Base-by-base conservation (phyloP, 2,329 filamentous ascomycete species). In the Bipolaris victoriae region DNA sequence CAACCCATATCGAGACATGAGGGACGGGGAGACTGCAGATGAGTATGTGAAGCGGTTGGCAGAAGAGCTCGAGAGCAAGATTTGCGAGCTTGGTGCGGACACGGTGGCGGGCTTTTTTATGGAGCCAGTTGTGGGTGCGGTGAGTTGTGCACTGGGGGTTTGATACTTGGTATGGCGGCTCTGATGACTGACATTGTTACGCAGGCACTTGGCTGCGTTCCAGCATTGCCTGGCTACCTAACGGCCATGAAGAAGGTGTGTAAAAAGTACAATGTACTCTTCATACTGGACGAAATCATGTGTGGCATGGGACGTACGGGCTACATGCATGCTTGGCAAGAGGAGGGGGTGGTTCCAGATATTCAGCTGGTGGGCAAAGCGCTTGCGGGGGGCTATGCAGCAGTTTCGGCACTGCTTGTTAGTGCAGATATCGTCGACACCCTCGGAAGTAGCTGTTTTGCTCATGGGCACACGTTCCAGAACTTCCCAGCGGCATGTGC, bases 251-350 rank as follows among this genome's bases (percentile, higher is more conserved):
- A 84, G 66, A 77, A 79, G 1, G 79, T 95, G 1, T 95, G 91
- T 71, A 83, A 88, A 50, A 85, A 84, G 58, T 81, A 94, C 67
- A 90, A 88, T 0, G 86, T 88, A 0, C 82, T 95, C 0, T 79
- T 95, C n/a, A 88, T 94, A 44, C 77, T 94, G 0, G 91, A 95
- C 67, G 91, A 94, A 70, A 82, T 92, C 43, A 91, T 92, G 88
- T 88, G 84, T 46, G 88, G 88, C 2, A 83, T 84, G 73, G 87
- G 87, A 1, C 78, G 86, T 1, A 82, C 81, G 0, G 87, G 86
- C 0, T 81, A 78, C 4, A 73, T 88, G 62, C 83, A 90, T 74
- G 84, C 85, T 1, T 90, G 85, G 83, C 80, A 88, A 63, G 80
- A 85, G 46, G 82, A 87, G 26, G 81, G 76, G 0, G 77, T 84